phyloP scores from a whole-genome alignment of 2,329 filamentous ascomycete genomes.

The Sporothrix inflata region DNA sequence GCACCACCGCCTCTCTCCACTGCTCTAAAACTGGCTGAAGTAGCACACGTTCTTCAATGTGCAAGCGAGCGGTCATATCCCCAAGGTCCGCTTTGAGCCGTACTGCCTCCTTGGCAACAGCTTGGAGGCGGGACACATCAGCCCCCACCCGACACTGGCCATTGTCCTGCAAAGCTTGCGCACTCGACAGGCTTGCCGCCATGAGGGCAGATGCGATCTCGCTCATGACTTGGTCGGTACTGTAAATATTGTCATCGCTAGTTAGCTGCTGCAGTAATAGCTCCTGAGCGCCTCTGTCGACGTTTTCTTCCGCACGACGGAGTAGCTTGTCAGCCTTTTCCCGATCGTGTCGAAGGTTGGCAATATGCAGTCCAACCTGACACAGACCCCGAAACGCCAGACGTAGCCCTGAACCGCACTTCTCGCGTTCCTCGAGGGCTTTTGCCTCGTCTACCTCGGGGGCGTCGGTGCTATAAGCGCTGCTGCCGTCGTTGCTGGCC shows the following conservation, averaged over 20 bases:
- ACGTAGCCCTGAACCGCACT: not conserved
- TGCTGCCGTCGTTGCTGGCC: conserved; percentile 2
- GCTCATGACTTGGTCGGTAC: not conserved
- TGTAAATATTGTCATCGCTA: not conserved
- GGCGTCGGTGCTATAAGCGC: conserved; percentile 23
- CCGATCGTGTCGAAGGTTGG: conserved; percentile 10
- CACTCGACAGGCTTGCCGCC: no score
- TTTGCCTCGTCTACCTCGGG: not conserved
- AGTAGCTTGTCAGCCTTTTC: not conserved
- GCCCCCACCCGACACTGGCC: not conserved
- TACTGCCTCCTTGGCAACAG: not conserved
- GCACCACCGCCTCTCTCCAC: conserved; percentile 16
- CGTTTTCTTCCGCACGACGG: not conserved
- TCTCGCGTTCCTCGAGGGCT: not conserved
- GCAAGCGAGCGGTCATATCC: not conserved
- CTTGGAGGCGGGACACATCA: not conserved
- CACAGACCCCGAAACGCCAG: conserved; percentile 18
- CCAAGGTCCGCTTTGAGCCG: not conserved
- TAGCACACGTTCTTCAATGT: not conserved
- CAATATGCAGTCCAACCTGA: conserved; percentile 24
- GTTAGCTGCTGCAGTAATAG: conserved; percentile 18
- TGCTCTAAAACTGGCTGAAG: conserved; percentile 8
- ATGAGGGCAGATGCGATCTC: not conserved
- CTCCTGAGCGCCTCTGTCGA: not conserved
- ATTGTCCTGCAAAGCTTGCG: not conserved